Conservation (phyloP, 352 stramenopile species). For the Peronospora farinosa region DNA sequence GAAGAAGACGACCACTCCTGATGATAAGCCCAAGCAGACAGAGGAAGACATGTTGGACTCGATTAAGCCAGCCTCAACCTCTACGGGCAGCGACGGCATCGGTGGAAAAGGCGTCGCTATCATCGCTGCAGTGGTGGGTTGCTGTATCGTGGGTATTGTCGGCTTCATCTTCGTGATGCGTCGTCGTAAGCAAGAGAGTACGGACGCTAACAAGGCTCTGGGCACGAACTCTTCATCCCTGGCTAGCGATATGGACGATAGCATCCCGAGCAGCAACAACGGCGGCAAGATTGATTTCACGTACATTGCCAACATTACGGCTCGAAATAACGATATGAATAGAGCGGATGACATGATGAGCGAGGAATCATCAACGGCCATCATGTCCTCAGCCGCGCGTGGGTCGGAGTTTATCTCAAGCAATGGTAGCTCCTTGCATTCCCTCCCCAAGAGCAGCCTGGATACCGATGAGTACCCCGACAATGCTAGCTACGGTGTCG, state of each 20-base stretch:
- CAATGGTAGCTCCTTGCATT: conserved; percentile 20
- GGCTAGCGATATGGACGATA: conserved; percentile 40
- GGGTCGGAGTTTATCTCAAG: conserved; percentile 41
- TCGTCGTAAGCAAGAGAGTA: conserved; percentile 33
- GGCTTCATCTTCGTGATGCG: conserved; percentile 46
- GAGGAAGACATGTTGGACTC: conserved; percentile 6
- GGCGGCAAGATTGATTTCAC: conserved; percentile 35
- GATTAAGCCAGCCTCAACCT: conserved; percentile 22
- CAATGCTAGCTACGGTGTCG: conserved; percentile 25
- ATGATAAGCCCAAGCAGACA: conserved; percentile 2
- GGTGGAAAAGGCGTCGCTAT: conserved; percentile 30
- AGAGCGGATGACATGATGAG: conserved; percentile 30
- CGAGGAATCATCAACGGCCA: conserved; percentile 26
- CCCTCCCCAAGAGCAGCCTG: conserved; percentile 19
- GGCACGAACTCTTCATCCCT: conserved; percentile 24
- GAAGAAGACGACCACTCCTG: conserved; percentile 10
- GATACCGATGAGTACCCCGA: conserved; percentile 29
- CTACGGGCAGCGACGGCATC: conserved; percentile 3
- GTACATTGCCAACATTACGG: conserved; percentile 46
- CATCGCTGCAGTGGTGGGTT: conserved; percentile 33
- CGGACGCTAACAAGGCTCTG: conserved; percentile 30
- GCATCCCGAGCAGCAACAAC: conserved; percentile 16
- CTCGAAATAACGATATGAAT: conserved; percentile 35
- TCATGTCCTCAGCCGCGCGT: conserved; percentile 35
- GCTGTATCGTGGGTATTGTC: conserved; percentile 34